Evolutionary conservation across 108 stramenopile genomes (phyloP).

Genomic region (Cylindrotheca fusiformis): DNA sequence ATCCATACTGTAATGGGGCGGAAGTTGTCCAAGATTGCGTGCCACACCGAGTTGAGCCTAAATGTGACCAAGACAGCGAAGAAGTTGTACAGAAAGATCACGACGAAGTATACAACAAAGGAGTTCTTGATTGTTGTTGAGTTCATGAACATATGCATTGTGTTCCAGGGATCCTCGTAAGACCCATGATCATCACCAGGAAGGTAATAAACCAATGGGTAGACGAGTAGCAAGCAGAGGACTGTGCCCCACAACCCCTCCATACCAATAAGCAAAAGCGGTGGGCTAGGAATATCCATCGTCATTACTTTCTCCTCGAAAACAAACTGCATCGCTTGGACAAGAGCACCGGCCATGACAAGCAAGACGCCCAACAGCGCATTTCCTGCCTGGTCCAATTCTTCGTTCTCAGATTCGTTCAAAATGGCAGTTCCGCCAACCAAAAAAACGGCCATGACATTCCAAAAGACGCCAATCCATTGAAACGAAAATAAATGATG

Average conservation of each 20-base stretch:
- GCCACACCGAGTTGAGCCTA: constrained; percentile 90
- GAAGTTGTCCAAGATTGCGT: constrained; percentile 97
- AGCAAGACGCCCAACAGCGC: constrained; percentile 79
- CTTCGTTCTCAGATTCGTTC: constrained; percentile 23
- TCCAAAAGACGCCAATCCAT: constrained; percentile 88
- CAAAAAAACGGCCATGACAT: constrained; percentile 77
- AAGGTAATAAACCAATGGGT: constrained; percentile 77
- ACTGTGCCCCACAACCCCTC: constrained; percentile 90
- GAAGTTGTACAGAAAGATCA: constrained; percentile 91
- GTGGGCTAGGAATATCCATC: constrained; percentile 76
- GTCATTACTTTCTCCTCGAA: constrained; percentile 93
- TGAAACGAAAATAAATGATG: constrained; percentile 71
- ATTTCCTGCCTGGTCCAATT: constrained; percentile 11
- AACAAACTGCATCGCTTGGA: constrained; percentile 88
- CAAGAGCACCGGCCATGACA: constrained; percentile 84
- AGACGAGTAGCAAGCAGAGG: constrained; percentile 72
- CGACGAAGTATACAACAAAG: constrained; percentile 75
- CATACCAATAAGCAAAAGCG: constrained; percentile 88
- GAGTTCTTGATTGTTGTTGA: constrained; percentile 55
- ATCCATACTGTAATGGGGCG: constrained; percentile 91
- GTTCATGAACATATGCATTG: constrained; percentile 70
- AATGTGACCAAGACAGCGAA: constrained; percentile 94
- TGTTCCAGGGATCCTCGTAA: constrained; percentile 85
- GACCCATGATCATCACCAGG: constrained; percentile 90
- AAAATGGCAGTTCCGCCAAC: constrained; percentile 79